Conservation (phyloP, 2,329 filamentous ascomycete species). For the Phialophora macrospora region DNA sequence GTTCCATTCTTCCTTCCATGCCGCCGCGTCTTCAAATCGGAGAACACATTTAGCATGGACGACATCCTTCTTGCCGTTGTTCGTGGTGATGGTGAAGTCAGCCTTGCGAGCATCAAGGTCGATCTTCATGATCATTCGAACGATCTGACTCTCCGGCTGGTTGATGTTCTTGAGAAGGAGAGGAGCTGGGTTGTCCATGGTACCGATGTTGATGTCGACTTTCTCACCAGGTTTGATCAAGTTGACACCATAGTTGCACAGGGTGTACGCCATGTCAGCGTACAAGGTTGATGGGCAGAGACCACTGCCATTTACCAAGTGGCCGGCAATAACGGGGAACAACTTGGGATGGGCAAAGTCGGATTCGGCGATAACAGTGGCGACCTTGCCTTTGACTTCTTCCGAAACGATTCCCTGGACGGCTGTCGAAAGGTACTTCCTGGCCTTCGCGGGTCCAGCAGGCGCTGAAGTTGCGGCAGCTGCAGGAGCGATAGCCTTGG, state of each 20-base stretch:
- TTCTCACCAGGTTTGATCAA: slow-evolving; percentile 39
- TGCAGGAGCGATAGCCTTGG: slow-evolving; percentile 46
- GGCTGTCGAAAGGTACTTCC: slow-evolving; percentile 67
- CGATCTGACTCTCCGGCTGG: slow-evolving; percentile 37
- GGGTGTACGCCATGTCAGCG: slow-evolving; percentile 68
- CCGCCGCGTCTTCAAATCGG: slow-evolving; percentile 39
- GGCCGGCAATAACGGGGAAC: slow-evolving; percentile 65
- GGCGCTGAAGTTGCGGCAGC: slow-evolving; percentile 46
- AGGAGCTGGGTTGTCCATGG: slow-evolving; percentile 40
- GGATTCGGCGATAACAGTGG: slow-evolving; percentile 66
- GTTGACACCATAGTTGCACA: slow-evolving; percentile 61
- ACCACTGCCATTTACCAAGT: slow-evolving; percentile 69
- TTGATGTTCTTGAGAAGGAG: slow-evolving; percentile 40
- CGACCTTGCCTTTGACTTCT: slow-evolving; percentile 64
- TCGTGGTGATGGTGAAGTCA: slow-evolving; percentile 37
- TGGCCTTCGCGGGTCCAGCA: slow-evolving; percentile 52
- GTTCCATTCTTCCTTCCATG: slow-evolving; percentile 43
- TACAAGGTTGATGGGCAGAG: slow-evolving; percentile 68
- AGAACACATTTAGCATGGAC: slow-evolving; percentile 43
- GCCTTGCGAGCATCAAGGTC: slow-evolving; percentile 39
- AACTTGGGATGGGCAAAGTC: slow-evolving; percentile 69
- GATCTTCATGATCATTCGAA: slow-evolving; percentile 37
- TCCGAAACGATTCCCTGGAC: slow-evolving; percentile 69
- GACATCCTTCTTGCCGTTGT: slow-evolving; percentile 40
- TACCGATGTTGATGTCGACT: slow-evolving; percentile 39